These are phyloP conservation scores for Citrullus mucosospermus DNA, from an alignment of 306 rosid genomes.

Conservation along the genomic window DNA sequence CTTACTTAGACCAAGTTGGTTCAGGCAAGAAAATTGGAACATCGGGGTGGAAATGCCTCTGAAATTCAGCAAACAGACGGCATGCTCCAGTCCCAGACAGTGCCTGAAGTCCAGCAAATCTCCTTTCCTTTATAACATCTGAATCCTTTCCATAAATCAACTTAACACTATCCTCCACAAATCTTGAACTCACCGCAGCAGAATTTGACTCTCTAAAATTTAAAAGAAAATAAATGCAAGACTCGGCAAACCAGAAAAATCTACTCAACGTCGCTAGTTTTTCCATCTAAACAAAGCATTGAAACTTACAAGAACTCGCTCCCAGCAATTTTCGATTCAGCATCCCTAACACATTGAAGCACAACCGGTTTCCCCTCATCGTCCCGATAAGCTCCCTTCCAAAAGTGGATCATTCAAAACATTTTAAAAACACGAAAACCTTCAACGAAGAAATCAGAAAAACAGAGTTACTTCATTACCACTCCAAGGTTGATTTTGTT, in stretches of 20 bases:
- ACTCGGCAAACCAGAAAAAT: not conserved
- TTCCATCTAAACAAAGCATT: not conserved
- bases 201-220: constrained; percentile 18
- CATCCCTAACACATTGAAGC: constrained; percentile 31
- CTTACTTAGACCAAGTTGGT: constrained; percentile 34
- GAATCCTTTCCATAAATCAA: constrained; percentile 25
- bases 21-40: constrained; percentile 19
- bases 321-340: constrained; percentile 22
- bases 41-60: constrained; percentile 20
- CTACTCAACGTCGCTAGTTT: not conserved
- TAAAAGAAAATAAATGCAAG: not conserved
- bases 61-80: constrained; percentile 30
- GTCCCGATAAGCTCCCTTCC: constrained; percentile 31
- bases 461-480: constrained; percentile 2
- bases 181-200: constrained; percentile 11
- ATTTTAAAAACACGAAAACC: not conserved
- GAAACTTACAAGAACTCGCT: constrained; percentile 22
- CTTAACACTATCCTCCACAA: constrained; percentile 25
- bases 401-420: not conserved
- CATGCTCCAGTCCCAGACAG: constrained; percentile 32
- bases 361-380: constrained; percentile 25
- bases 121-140: constrained; percentile 7
- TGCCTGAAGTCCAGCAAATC: constrained; percentile 21
- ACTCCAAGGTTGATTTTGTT: constrained; percentile 32
- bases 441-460: not conserved